Base-by-base conservation (phyloP, 331 rosid species). In the Pyrus hybrid region DNA sequence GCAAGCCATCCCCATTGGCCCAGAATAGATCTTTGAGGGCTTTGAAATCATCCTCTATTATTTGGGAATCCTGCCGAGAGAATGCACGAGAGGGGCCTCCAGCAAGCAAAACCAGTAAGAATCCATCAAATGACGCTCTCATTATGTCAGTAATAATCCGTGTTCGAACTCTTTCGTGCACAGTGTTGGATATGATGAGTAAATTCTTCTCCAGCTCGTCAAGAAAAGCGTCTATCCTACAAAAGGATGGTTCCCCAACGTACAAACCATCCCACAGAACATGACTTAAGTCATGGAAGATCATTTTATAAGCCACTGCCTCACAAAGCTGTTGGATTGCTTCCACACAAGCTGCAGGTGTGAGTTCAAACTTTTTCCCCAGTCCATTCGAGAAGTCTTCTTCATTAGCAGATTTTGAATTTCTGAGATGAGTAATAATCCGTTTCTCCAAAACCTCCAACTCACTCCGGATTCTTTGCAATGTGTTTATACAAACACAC, bases 1-100 rank as follows among this genome's bases (percentile, higher is more conserved):
- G 99, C 80, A 94, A 80, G 49, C 99, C 99, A 35, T 94, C 99
- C 66, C 99, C 99, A 80, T 87, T 90, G 35, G 99, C 96, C 97
- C 97, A 94, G 86, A 94, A 94, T 61, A 94, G 75, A 76, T 88
- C 96, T 28, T 88, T 90, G 26, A 94, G 84, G 62, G 71, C 79
- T 86, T 92, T 90, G 88, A 87, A 94, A 68, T 94, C 97, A 33
- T 94, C 99, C 73, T 89, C 95, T 81, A 94, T 76, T 57, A 89
- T 76, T 51, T 72, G 86, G 56, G 93, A 87, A 80, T 92, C 96
- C 72, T 89, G 88, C 82, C 80, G 76, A 35, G 90, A 79, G 84
- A 94, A 94, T 57, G 86, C 88, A 5, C 99, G 99, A 7, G 90
- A 85, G 13, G 99, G 96, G 30, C 99, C 99, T 67, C 99, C 99